Percentiles rank a stretch among this genome's conserved stretches.
These are phyloP conservation scores for Corylus avellana DNA, from an alignment of 306 rosid species.

Conservation along the genomic window DNA sequence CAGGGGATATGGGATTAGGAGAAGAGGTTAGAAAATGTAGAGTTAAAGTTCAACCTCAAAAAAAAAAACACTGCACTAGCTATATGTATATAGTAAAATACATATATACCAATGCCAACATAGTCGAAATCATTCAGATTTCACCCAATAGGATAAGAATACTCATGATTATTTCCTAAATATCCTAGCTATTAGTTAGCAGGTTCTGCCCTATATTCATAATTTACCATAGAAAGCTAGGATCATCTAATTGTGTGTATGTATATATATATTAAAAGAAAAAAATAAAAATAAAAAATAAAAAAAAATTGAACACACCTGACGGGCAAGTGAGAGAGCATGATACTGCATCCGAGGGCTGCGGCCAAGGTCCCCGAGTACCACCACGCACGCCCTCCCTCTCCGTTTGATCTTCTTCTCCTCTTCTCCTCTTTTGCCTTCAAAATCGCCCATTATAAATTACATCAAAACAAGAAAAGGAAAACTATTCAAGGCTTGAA, in stretches of 20 bases:
- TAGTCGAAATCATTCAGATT: background rate
- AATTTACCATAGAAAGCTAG: background rate
- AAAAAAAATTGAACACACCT: constrained; percentile 39
- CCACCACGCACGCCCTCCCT: constrained; percentile 90
- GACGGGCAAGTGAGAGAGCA: constrained; percentile 89
- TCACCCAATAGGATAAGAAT: background rate
- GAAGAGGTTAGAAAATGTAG: background rate
- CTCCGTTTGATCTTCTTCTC: constrained; percentile 43
- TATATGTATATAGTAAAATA: too few species aligned
- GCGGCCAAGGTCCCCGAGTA: constrained; percentile 93
- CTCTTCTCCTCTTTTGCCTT: constrained; percentile 34
- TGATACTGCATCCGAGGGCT: constrained; percentile 99
- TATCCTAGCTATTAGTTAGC: too few species aligned
- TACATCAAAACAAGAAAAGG: background rate
- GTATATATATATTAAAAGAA: too few species aligned
- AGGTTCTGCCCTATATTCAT: background rate
- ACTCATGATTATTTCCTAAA: too few species aligned
- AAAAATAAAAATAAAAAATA: background rate
- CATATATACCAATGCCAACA: background rate
- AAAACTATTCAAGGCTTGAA: background rate
- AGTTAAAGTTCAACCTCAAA: background rate
- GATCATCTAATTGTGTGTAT: background rate
- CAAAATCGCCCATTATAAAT: background rate
- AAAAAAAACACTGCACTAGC: too few species aligned
- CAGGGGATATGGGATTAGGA: background rate